Evolutionary conservation across 2,329 filamentous ascomycete species (phyloP).

Genomic region (Xylariaceae sp.): DNA sequence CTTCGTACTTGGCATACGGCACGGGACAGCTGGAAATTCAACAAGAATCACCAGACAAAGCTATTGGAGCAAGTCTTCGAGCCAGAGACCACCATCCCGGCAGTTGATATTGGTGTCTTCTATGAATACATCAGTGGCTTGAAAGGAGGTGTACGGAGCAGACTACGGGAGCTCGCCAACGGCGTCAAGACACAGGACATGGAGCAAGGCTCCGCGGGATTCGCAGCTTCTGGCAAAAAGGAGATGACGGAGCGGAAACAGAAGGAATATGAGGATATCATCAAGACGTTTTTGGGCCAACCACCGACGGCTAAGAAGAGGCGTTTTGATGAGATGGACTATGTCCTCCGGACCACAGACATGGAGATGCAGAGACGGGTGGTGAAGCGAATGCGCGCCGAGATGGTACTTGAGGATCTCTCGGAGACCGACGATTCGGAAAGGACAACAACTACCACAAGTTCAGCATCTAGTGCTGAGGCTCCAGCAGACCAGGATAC

Average conservation of each 20-base stretch:
- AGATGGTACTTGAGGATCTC: conserved; percentile 54
- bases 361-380: conserved; percentile 51
- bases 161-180: conserved; percentile 63
- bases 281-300: conserved; percentile 42
- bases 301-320: conserved; percentile 40
- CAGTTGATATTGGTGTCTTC: conserved; percentile 64
- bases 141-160: conserved; percentile 67
- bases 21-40: conserved; percentile 83
- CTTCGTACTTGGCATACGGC: conserved; percentile 70
- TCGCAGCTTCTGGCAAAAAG: conserved; percentile 41
- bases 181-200: conserved; percentile 57
- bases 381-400: conserved; percentile 60
- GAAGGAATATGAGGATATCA: conserved; percentile 54
- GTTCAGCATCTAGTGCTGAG: conserved; percentile 18
- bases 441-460: conserved; percentile 26
- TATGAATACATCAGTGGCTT: conserved; percentile 76
- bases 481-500: conserved; percentile 18
- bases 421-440: conserved; percentile 42
- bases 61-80: conserved; percentile 81
- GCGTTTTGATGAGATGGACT: conserved; percentile 49
- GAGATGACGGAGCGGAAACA: conserved; percentile 46
- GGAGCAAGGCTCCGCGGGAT: conserved; percentile 44
- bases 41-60: conserved; percentile 85
- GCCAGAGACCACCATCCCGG: conserved; percentile 61
- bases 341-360: conserved; percentile 46